Evolutionary conservation across 805 yeast species (phyloP).

Genomic region (Candida caryicola): DNA sequence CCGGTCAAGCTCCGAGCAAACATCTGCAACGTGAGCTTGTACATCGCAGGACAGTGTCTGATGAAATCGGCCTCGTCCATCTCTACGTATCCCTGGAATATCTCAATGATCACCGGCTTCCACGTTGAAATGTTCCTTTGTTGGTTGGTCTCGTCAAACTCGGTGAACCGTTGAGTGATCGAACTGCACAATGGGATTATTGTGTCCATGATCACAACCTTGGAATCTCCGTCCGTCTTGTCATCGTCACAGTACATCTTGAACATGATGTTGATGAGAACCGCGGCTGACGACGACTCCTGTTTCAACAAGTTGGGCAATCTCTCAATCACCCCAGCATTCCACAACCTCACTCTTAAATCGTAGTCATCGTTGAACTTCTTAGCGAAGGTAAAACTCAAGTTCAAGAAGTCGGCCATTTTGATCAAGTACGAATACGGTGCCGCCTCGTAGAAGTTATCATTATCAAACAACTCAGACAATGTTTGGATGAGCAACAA

Average conservation of each 20-base stretch:
- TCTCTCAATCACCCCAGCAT: slow-evolving; percentile 87
- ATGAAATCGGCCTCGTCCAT: slow-evolving; percentile 72
- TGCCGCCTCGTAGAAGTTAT: slow-evolving; percentile 61
- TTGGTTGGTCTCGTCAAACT: slow-evolving; percentile 74
- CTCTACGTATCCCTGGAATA: slow-evolving; percentile 76
- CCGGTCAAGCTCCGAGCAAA: slow-evolving; percentile 59
- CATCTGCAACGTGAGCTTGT: slow-evolving; percentile 54
- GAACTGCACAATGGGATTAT: slow-evolving; percentile 67
- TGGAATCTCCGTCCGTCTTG: slow-evolving; percentile 46
- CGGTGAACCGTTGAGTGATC: slow-evolving; percentile 66
- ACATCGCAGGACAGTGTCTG: slow-evolving; percentile 56
- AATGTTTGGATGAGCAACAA: slow-evolving; percentile 82
- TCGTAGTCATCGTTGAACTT: slow-evolving; percentile 87
- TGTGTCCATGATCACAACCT: slow-evolving; percentile 47
- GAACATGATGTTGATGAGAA: slow-evolving; percentile 76
- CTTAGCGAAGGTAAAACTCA: slow-evolving; percentile 79
- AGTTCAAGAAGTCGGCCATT: slow-evolving; percentile 57
- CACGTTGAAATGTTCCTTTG: slow-evolving; percentile 78
- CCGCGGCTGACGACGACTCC: slow-evolving; percentile 88
- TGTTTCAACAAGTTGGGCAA: slow-evolving; percentile 89
- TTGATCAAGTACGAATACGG: slow-evolving; percentile 64
- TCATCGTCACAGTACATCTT: slow-evolving; percentile 68
- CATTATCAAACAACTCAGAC: slow-evolving; percentile 73
- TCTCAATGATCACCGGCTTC: slow-evolving; percentile 90
- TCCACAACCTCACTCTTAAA: slow-evolving; percentile 82